Evolutionary conservation across 1,284 basidiomycete genomes (phyloP).

Genomic region (Malassezia psittaci): DNA sequence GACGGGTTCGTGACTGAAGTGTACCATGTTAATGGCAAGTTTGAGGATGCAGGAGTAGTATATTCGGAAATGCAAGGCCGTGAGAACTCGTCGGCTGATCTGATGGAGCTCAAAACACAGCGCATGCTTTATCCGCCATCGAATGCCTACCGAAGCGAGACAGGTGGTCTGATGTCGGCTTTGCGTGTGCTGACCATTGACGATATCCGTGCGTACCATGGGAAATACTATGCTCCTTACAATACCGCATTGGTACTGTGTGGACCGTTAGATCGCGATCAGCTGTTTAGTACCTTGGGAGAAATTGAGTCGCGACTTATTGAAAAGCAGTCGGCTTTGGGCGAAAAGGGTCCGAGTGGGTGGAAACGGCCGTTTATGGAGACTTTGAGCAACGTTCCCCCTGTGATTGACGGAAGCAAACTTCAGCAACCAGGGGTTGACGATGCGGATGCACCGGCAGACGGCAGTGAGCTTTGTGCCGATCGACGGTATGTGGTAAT

Average conservation of each 20-base stretch:
- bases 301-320: constrained; percentile 35
- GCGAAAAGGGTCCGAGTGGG: constrained; percentile 61
- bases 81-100: constrained; percentile 79
- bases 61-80: constrained; percentile 80
- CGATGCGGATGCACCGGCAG: constrained; percentile 27
- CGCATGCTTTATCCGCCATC: constrained; percentile 66
- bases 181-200: constrained; percentile 75
- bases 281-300: constrained; percentile 57
- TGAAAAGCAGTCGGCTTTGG: constrained; percentile 50
- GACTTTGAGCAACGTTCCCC: constrained; percentile 62
- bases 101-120: constrained; percentile 62
- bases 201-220: constrained; percentile 78
- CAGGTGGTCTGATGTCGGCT: constrained; percentile 87
- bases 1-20: constrained; percentile 79
- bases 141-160: constrained; percentile 90
- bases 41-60: constrained; percentile 88
- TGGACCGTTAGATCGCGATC: constrained; percentile 60
- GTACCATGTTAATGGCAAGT: constrained; percentile 72
- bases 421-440: constrained; percentile 27
- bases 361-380: constrained; percentile 95
- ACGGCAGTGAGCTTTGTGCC: constrained; percentile 21
- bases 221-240: constrained; percentile 83
- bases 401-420: constrained; percentile 48
- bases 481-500: constrained; percentile 56
- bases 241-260: constrained; percentile 76